These are phyloP conservation scores for Pseudogymnoascus sp. DNA, from an alignment of 2,329 filamentous ascomycete species.

Conservation along the genomic window DNA sequence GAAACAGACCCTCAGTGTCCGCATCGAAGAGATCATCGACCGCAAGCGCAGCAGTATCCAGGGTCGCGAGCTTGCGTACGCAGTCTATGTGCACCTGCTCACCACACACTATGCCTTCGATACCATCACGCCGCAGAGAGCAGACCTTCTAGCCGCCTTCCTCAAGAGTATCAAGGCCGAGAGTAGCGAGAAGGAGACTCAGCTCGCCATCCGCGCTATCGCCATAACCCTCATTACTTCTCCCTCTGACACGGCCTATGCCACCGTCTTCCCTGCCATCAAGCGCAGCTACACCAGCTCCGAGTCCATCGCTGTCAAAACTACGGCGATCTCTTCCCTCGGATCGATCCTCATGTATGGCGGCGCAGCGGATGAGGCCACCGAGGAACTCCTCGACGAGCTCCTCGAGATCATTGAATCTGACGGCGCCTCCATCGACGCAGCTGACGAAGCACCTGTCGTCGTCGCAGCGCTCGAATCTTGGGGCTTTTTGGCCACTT, in stretches of 20 bases:
- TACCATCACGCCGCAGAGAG: constrained; percentile 44
- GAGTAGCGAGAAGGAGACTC: constrained; percentile 52
- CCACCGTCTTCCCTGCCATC: constrained; percentile 44
- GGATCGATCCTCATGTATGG: constrained; percentile 55
- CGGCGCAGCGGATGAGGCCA: constrained; percentile 53
- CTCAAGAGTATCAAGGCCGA: constrained; percentile 55
- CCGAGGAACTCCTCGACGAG: constrained; percentile 55
- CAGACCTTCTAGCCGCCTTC: constrained; percentile 50
- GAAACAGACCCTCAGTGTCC: constrained; percentile 47
- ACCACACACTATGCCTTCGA: constrained; percentile 54
- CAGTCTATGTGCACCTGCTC: constrained; percentile 48
- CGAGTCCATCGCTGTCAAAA: constrained; percentile 47
- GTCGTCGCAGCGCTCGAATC: constrained; percentile 59
- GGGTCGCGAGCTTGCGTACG: constrained; percentile 51
- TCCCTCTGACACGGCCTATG: constrained; percentile 52
- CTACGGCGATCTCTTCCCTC: constrained; percentile 57
- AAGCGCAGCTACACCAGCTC: constrained; percentile 53
- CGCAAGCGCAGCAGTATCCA: constrained; percentile 58
- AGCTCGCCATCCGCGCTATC: constrained; percentile 47
- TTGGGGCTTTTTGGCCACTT: constrained; percentile 60
- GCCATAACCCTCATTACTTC: constrained; percentile 55
- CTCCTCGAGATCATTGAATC: constrained; percentile 60
- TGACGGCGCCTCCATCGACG: constrained; percentile 55
- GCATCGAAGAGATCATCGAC: constrained; percentile 56
- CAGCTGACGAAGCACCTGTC: constrained; percentile 49